A percentile compares a stretch with the other conserved stretches of the same genome.
These are phyloP conservation scores for Vanilla planifolia DNA, from an alignment of 106 monocot genomes.

Conservation along the genomic window DNA sequence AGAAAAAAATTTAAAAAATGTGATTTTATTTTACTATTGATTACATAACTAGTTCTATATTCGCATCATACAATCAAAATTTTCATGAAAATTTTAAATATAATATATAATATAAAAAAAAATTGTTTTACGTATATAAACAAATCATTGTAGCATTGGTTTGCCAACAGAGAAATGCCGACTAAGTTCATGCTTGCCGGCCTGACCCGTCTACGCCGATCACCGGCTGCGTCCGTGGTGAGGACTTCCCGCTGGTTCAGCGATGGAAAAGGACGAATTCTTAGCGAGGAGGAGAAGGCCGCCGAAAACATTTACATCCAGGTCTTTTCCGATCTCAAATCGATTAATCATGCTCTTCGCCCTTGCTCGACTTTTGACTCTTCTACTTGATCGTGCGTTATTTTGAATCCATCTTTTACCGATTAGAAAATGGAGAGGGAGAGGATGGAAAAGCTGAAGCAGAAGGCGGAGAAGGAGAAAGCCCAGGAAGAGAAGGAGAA, in stretches of 20 bases:
- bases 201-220: not conserved
- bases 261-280: conserved; percentile 36
- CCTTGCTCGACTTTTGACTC: not conserved
- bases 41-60: too few species aligned
- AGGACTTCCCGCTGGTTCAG: conserved; percentile 20
- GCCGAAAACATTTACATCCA: conserved; percentile 54
- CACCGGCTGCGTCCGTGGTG: not conserved
- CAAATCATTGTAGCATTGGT: too few species aligned
- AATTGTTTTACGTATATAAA: too few species aligned
- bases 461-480: conserved; percentile 26
- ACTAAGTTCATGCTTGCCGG: not conserved
- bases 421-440: conserved; percentile 39
- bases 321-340: conserved; percentile 14
- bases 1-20: too few species aligned
- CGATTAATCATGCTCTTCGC: not conserved
- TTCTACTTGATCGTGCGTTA: not conserved
- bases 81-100: too few species aligned
- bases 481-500: conserved; percentile 19
- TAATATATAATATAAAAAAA: too few species aligned
- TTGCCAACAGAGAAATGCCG: too few species aligned
- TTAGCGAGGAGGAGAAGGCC: conserved; percentile 60
- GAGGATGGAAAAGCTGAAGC: conserved; percentile 30
- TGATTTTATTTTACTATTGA: too few species aligned
- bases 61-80: too few species aligned
- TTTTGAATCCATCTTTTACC: not conserved